These are phyloP conservation scores for Boletus rufocinnamomeus DNA, from an alignment of 768 basidiomycete genomes.

Conservation along the genomic window DNA sequence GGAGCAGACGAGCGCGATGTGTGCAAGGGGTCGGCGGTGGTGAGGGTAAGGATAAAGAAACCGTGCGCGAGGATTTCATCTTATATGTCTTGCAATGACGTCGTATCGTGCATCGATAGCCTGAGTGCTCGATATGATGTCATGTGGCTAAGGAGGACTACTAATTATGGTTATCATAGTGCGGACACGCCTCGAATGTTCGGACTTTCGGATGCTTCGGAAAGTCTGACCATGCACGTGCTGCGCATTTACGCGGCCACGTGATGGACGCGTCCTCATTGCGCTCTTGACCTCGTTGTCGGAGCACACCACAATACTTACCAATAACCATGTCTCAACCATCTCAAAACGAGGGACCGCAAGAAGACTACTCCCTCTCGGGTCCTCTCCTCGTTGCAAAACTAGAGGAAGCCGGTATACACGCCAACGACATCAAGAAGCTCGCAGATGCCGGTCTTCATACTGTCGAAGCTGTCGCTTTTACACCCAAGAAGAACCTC, in stretches of 20 bases:
- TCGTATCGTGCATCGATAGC: no score
- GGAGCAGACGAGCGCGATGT: no score
- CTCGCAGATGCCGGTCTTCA: constrained; percentile 88
- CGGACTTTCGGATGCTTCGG: no score
- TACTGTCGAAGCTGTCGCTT: constrained; percentile 94
- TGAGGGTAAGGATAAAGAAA: no score
- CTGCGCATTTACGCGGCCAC: constrained; percentile 27
- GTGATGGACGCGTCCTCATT: constrained; percentile 34
- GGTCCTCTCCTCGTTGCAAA: constrained; percentile 87
- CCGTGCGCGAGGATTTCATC: no score
- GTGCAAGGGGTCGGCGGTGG: no score
- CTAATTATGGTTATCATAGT: no score
- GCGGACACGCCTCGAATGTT: no score
- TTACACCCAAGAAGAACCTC: constrained; percentile 92
- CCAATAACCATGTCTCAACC: constrained; percentile 44
- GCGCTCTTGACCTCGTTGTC: background rate
- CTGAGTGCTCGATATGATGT: no score
- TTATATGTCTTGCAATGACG: no score
- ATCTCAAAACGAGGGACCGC: constrained; percentile 51
- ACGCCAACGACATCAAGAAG: constrained; percentile 92
- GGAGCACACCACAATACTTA: background rate
- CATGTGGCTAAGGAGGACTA: no score
- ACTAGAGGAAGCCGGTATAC: constrained; percentile 85
- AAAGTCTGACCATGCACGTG: constrained; percentile 8
- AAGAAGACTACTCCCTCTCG: constrained; percentile 55